Base-by-base conservation (phyloP, 139 green algal genomes). In the Volvox reticuliferus region DNA sequence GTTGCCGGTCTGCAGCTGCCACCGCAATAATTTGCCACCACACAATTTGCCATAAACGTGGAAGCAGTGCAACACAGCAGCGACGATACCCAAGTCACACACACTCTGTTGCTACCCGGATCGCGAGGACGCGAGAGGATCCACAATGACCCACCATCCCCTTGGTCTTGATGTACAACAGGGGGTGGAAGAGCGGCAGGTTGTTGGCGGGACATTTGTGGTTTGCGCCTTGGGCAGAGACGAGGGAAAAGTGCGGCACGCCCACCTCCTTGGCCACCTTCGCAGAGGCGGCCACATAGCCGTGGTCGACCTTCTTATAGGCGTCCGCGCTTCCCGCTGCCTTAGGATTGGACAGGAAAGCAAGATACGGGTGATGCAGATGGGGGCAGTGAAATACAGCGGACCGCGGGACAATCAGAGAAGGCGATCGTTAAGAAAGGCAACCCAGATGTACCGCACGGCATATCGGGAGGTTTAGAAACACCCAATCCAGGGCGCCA, bases 241-340 rank as follows among this genome's bases (percentile, higher is more conserved):
- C 83, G 12, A 93, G 84, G 0, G 50, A 63, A 55, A 89, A 91
- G 24, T 92, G 81, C 28, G 30, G n/a, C 6, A 37, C 86, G 61
- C 83, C 84, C 14, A 32, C 88, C 18, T 88, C 86, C 65, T 94
- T 93, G 16, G 95, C 95, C 33, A 93, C 93, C 30, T 77, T 30
- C 1, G 95, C 93, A 33, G 89, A 82, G 14, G 87, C 86, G 21
- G 71, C 91, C 1, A 97, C 95, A 62, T 97, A 97, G 0, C 95
- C 82, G 20, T 93, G 87, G 79, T 97, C 96, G 1, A 97, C 96
- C 76, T 95, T 94, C 5, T 83, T 87, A 79, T 95, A 97, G 13
- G 76, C 88, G 18, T 93, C 94, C 20, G 95, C 95, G 71, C 88
- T 95, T 33, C 95, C 94, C n/a, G 94, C 94, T 28, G 79, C 79